Evolutionary conservation across 2,329 filamentous ascomycete species (phyloP).

Genomic region (Neofusicoccum ribis): DNA sequence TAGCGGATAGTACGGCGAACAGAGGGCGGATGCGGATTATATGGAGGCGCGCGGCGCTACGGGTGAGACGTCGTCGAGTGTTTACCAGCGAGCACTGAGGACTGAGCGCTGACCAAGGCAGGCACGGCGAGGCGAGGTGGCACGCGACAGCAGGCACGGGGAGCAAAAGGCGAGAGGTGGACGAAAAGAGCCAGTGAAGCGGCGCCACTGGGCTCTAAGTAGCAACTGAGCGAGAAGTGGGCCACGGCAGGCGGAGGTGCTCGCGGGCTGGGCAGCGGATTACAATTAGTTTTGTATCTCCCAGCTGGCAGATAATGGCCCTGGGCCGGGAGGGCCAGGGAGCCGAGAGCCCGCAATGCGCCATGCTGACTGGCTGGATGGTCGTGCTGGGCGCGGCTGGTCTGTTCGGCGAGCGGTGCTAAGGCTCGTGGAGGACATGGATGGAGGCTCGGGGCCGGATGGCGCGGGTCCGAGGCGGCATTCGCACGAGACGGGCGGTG

Average conservation of each 20-base stretch:
- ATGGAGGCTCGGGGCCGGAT: not conserved
- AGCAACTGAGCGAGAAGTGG: not conserved
- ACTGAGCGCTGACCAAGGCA: not conserved
- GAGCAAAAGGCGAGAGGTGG: not conserved
- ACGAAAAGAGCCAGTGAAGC: not conserved
- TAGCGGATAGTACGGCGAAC: not conserved
- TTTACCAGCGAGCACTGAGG: not conserved
- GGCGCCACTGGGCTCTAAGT: not conserved
- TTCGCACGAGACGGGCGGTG: conserved; percentile 2
- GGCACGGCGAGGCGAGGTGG: not conserved
- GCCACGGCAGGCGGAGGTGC: not conserved
- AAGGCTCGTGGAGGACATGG: not conserved
- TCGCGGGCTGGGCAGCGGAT: not conserved
- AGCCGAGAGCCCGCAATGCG: conserved; percentile 2
- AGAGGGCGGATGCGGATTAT: not conserved
- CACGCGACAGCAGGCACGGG: not conserved
- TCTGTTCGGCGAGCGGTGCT: not conserved
- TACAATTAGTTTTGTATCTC: not conserved
- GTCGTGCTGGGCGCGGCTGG: not conserved
- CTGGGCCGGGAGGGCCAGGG: not conserved
- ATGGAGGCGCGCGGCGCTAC: too few relatives aligned
- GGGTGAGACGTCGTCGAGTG: too few relatives aligned
- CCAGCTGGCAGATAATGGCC: not conserved
- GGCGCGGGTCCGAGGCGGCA: not conserved
- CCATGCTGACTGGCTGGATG: conserved; percentile 1